Conservation (phyloP, 108 stramenopile genomes). For the Stephanodiscus minutulus region DNA sequence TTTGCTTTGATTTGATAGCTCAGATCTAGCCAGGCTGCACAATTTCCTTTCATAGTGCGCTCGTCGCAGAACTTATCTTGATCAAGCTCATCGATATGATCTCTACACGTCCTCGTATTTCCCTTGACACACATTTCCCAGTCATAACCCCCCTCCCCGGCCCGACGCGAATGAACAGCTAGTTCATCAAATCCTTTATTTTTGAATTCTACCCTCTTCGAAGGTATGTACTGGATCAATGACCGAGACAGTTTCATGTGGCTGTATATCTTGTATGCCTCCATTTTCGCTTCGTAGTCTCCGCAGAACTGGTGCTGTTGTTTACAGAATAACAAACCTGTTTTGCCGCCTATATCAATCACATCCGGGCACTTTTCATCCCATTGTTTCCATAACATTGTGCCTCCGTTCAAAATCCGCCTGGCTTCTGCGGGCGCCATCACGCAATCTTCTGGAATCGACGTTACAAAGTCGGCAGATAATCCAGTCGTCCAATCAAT, state of each 20-base stretch:
- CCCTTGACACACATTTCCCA: slow-evolving; percentile 49
- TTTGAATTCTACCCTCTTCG: slow-evolving; percentile 39
- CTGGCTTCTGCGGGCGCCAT: slow-evolving; percentile 33
- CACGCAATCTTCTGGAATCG: slow-evolving; percentile 36
- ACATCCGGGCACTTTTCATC: slow-evolving; percentile 44
- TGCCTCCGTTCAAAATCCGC: slow-evolving; percentile 27
- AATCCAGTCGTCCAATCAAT: slow-evolving; percentile 46
- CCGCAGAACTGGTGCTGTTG: slow-evolving; percentile 53
- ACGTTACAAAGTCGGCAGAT: slow-evolving; percentile 12
- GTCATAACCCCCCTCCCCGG: slow-evolving; percentile 48
- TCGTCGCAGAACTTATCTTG: slow-evolving; percentile 28
- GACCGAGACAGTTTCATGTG: slow-evolving; percentile 33
- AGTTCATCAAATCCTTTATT: slow-evolving; percentile 37
- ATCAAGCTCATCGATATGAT: slow-evolving; percentile 14
- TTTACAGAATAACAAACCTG: slow-evolving; percentile 45
- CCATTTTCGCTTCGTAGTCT: slow-evolving; percentile 37
- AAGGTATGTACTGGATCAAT: slow-evolving; percentile 43
- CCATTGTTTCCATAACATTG: slow-evolving; percentile 43
- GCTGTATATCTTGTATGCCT: slow-evolving; percentile 42
- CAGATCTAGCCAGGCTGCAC: slow-evolving; percentile 48
- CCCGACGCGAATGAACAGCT: slow-evolving; percentile 47
- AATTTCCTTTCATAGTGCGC: slow-evolving; percentile 50
- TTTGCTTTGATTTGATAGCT: slow-evolving; percentile 50
- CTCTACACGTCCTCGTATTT: slow-evolving; percentile 35
- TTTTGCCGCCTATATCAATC: slow-evolving; percentile 45